Base-by-base conservation (phyloP, 306 rosid genomes). In the Boehmeria nivea region DNA sequence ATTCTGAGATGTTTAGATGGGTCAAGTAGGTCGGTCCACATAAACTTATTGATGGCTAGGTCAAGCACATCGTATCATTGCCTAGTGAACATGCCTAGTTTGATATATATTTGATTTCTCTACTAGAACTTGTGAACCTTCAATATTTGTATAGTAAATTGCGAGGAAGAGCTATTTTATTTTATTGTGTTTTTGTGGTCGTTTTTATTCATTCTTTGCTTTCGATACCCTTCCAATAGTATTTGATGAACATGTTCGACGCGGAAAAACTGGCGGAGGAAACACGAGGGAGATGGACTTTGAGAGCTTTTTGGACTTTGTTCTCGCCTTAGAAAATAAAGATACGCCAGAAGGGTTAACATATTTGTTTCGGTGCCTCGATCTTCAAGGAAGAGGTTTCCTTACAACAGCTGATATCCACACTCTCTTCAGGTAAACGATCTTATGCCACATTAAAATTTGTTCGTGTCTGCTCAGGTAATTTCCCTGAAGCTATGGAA, bases 311-410 rank as follows among this genome's bases (percentile, higher is more conserved):
- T 70, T 87, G 70, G 94, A 93, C 69, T 93, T 93, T 57, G 96
- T 87, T 67, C 83, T 93, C 65, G 99, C 99, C 71, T 81, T 81
- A 50, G 99, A 93, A 76, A 93, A 93, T 64, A 93, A 93, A 77
- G 99, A 93, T 74, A 85, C 95, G 27, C 99, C 96, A 0, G 98
- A 91, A 70, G 98, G 98, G 34, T 73, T 93, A 71, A 85, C 96
- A 44, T 93, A 93, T 78, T 79, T 93, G 79, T 93, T 93, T 68
- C 82, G 95, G 3, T 85, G 99, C 66, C 99, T 93, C 70, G 99
- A 93, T 83, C 99, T 93, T 71, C 78, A 93, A 11, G 99, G 95
- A 33, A 83, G 94, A 72, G 96, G 99, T 54, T 76, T 47, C 78
- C 96, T 93, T 55, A 83, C 99, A 28, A 87, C 96, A 5, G 96